These are phyloP conservation scores for Guyanaporus albipodus DNA, from an alignment of 768 basidiomycete species.

Conservation along the genomic window DNA sequence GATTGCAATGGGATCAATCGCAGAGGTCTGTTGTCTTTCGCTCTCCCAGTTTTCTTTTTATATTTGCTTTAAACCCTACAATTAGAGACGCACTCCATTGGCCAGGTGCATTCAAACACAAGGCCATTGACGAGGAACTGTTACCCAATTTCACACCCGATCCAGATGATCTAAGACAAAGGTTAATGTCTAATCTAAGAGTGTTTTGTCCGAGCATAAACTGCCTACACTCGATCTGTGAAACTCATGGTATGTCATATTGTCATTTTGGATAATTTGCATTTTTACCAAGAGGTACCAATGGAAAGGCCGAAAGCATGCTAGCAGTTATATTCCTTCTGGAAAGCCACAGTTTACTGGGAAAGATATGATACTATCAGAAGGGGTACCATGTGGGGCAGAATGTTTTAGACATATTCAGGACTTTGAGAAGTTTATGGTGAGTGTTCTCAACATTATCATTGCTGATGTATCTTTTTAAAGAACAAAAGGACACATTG, in stretches of 20 bases:
- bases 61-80: not conserved
- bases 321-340: constrained; percentile 13
- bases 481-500: constrained; percentile 16
- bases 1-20: constrained; percentile 40
- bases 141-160: constrained; percentile 13
- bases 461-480: not conserved
- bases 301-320: not conserved
- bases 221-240: constrained; percentile 41
- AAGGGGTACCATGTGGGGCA: constrained; percentile 29
- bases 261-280: not conserved
- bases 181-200: constrained; percentile 31
- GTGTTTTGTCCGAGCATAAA: constrained; percentile 45
- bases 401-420: constrained; percentile 30
- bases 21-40: constrained; percentile 36
- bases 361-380: constrained; percentile 24
- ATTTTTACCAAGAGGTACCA: not conserved
- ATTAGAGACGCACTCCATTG: constrained; percentile 39
- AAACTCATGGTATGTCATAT: constrained; percentile 33
- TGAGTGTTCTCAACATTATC: not conserved
- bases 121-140: not conserved
- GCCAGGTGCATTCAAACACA: constrained; percentile 25
- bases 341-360: constrained; percentile 22
- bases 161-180: constrained; percentile 27
- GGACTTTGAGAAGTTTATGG: constrained; percentile 24
- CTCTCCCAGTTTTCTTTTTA: not conserved